Conservation (phyloP, 805 yeast genomes). For the Schizosaccharomyces osmophilus region DNA sequence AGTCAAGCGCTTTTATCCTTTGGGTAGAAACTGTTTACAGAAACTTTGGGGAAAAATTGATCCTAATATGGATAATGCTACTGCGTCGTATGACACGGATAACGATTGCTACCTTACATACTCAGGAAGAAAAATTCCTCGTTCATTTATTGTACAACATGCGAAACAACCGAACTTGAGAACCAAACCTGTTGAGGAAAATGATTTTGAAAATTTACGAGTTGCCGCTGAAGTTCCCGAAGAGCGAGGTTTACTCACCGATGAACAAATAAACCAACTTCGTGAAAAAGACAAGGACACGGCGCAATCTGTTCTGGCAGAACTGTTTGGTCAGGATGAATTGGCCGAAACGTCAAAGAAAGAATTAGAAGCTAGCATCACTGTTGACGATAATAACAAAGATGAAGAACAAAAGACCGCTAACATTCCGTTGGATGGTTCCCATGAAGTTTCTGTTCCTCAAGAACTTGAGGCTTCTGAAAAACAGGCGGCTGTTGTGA, state of each 20-base stretch:
- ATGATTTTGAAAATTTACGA: not conserved
- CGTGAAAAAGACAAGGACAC: not conserved
- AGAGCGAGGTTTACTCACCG: not conserved
- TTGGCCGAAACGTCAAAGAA: not conserved
- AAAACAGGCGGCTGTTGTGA: not conserved
- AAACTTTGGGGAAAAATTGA: not conserved
- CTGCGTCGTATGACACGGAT: not conserved
- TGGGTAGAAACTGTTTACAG: not conserved
- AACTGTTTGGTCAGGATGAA: not conserved
- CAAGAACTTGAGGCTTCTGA: not conserved
- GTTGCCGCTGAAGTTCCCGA: not conserved
- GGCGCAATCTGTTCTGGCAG: not conserved
- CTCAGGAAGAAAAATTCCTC: not conserved
- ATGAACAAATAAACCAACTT: not conserved
- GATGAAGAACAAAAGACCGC: not conserved
- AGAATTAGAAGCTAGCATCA: not conserved
- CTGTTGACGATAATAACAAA: no score
- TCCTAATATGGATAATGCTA: not conserved
- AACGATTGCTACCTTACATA: not conserved
- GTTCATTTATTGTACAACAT: not conserved
- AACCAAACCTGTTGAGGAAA: not conserved
- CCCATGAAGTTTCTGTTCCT: not conserved
- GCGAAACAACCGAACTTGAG: not conserved
- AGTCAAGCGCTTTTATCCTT: not conserved
- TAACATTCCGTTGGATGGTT: not conserved